Base-by-base conservation (phyloP, 1,284 basidiomycete species). In the Apiotrichum sp. region DNA sequence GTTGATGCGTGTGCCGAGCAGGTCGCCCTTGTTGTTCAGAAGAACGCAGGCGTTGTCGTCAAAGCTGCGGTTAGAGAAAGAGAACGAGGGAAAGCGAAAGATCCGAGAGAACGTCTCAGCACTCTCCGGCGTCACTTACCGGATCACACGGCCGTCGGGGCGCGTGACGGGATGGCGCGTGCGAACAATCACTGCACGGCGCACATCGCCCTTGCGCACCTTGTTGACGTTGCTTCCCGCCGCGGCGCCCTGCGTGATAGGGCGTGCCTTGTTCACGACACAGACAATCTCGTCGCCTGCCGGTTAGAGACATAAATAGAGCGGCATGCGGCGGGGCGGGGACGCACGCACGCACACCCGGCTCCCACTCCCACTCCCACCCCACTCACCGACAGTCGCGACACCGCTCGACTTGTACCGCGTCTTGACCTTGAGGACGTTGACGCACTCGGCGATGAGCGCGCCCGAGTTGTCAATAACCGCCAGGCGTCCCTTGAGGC, bases 381-480 rank as follows among this genome's bases (percentile, higher is more conserved):
- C 14, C 14, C n/a, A 74, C 77, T 59, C 55, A 82, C 81, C 81
- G 53, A 82, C 79, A 31, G 77, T 74, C 5, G 71, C 96, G 83
- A 78, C 89, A 82, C 83, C 91, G 45, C 72, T 72, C 82, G 79
- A 90, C 49, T 65, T 65, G 33, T 65, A 54, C 22, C 54, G 56
- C 41, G 76, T 89, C 78, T 97, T 98, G 77, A 90, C 86, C 78
- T 97, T 96, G 58, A 98, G 81, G 29, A 98, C 86, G 74, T 98
- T 97, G 75, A 99, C 91, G 70, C 93, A 96, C 80, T 98, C 95
- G 41, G 95, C 88, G 57, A 96, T 80, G 61, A 98, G 81, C 2
- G 90, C 95, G 55, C 95, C 95, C n/a, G 95, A 95, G 79, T 98
- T 98, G 82, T 98, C 95, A 74, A 98, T 96, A 67, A 93, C 87